phyloP scores from a whole-genome alignment of 176 grass and related monocot species.

The Chrysopogon serrulatus region DNA sequence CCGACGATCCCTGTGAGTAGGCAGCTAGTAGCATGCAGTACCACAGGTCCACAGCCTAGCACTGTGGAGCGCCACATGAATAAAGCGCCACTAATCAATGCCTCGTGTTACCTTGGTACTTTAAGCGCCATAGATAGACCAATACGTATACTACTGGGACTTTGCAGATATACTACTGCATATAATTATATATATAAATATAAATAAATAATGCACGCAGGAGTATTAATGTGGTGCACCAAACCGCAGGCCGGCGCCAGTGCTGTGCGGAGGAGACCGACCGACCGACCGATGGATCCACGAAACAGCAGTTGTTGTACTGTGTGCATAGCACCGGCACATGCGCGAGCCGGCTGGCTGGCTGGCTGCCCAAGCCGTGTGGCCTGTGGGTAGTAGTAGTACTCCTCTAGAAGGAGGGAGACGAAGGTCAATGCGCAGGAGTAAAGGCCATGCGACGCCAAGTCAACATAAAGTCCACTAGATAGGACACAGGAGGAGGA shows the following conservation, averaged over 20 bases:
- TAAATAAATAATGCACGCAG: background rate
- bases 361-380: background rate
- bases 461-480: slow-evolving; percentile 26
- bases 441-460: background rate
- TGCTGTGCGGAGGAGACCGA: background rate
- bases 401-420: background rate
- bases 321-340: slow-evolving; percentile 16
- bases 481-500: background rate
- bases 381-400: background rate
- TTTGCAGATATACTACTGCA: no score
- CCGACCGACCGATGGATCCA: background rate
- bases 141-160: no score
- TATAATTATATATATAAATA: no score
- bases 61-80: slow-evolving; percentile 14
- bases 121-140: slow-evolving; percentile 2
- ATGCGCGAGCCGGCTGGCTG: background rate
- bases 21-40: background rate
- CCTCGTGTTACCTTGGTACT: slow-evolving; percentile 36
- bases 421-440: slow-evolving; percentile 34
- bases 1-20: slow-evolving; percentile 29
- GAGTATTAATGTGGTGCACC: background rate
- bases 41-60: background rate
- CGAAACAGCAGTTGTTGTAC: background rate
- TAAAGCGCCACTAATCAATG: slow-evolving; percentile 24
- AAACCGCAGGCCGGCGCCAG: slow-evolving; percentile 1